Evolutionary conservation across 164 flowering plant genomes (phyloP).

Genomic region (Protea cynaroides): DNA sequence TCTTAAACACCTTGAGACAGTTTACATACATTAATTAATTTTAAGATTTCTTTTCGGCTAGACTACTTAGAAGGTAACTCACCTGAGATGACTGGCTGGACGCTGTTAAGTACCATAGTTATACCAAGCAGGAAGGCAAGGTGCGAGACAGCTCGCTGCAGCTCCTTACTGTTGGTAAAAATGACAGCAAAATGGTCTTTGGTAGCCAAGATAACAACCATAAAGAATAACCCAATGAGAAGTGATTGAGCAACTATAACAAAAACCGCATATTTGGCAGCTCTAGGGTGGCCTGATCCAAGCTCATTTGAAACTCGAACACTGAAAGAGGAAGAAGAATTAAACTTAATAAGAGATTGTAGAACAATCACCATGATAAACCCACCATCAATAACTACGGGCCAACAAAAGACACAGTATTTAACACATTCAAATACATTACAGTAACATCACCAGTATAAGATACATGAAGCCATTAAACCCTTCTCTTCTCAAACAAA

Average conservation of each 20-base stretch:
- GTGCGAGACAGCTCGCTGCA: constrained; percentile 60
- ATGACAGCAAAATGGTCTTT: constrained; percentile 53
- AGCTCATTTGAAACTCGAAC: constrained; percentile 90
- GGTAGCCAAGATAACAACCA: constrained; percentile 39
- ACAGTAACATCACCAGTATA: background rate
- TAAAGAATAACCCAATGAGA: constrained; percentile 54
- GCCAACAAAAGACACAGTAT: background rate
- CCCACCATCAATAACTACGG: background rate
- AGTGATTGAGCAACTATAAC: constrained; percentile 54
- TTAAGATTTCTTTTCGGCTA: too few species aligned
- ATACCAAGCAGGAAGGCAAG: constrained; percentile 75
- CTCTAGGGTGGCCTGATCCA: constrained; percentile 82
- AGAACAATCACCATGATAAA: background rate
- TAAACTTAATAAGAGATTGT: background rate
- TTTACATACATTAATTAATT: too few species aligned
- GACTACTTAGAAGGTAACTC: background rate
- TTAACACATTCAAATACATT: background rate
- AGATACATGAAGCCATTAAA: background rate
- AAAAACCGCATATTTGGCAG: constrained; percentile 76
- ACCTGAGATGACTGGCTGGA: constrained; percentile 97
- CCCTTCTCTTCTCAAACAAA: background rate
- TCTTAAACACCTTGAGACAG: too few species aligned
- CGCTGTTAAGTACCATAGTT: constrained; percentile 84
- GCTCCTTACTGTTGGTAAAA: constrained; percentile 57
- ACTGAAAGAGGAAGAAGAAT: constrained; percentile 24